Evolutionary conservation across 106 monocot genomes (phyloP), one percentile per base, ranked within the genome.

Genomic region (Alisma plantagoaquatica): DNA sequence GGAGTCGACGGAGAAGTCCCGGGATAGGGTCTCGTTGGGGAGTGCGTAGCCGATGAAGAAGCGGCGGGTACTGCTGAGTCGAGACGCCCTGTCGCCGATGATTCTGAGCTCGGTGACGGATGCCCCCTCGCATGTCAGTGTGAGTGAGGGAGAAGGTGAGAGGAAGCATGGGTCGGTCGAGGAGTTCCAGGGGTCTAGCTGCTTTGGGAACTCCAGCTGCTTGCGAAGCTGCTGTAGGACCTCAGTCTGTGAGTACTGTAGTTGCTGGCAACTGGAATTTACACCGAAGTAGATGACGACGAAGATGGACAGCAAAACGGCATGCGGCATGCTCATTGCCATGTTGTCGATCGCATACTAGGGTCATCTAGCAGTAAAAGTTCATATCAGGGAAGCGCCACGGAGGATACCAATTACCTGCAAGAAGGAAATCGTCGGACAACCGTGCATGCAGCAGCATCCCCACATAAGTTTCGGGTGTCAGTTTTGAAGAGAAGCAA

Each of bases 191-290:
- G 70, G 31, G 23, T 80, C 70, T 54, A 85, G 42, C 44, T 45
- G 54, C 59, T 67, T 76, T 27, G 80, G 85, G 59, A 62, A 73
- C 54, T 80, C 80, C 33, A 85, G 43, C 48, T 85, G 85, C 54
- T 73, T 85, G 63, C 85, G 69, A 9, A 80, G 32, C 65, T 85
- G 85, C 64, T 54, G 73, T 22, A 85, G 64, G 29, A 70, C 46
- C 48, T 70, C 69, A 15, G 53, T 69, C 22, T 85, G 73, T 23
- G 79, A 73, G 12, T 65, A 58, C 35, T 63, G 67, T 19, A 71
- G 20, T 51, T 85, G 80, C 43, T 73, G 63, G 26, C n/a, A n/a
- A n/a, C n/a, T n/a, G n/a, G n/a, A n/a, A n/a, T n/a, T n/a, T n/a
- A n/a, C n/a, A n/a, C n/a, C n/a, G n/a, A n/a, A n/a, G n/a, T n/a